These are phyloP conservation scores for Fusarium xylarioides DNA, from an alignment of 2,329 filamentous ascomycete genomes.

Conservation along the genomic window DNA sequence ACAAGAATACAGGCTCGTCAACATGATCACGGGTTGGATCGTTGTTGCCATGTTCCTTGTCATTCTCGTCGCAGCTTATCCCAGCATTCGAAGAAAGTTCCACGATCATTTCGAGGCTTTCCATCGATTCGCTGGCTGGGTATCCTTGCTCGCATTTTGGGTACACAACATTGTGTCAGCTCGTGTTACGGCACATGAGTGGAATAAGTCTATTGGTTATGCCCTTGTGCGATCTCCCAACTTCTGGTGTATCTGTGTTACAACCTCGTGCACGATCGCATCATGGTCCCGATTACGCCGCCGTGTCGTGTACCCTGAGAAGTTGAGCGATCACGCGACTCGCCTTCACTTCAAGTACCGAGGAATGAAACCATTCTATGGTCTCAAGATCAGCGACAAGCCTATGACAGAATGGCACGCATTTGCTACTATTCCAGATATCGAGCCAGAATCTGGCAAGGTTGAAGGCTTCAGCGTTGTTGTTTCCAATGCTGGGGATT, in stretches of 20 bases:
- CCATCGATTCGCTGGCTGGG: constrained; percentile 15
- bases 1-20: not conserved
- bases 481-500: constrained; percentile 10
- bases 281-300: constrained; percentile 12
- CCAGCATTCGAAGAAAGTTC: constrained; percentile 8
- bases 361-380: constrained; percentile 17
- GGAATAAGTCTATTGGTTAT: not conserved
- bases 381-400: constrained; percentile 23
- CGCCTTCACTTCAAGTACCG: constrained; percentile 23
- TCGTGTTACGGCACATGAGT: constrained; percentile 7
- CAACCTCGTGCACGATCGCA: constrained; percentile 6
- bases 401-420: constrained; percentile 15
- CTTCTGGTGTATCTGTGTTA: constrained; percentile 21
- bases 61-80: constrained; percentile 6
- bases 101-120: constrained; percentile 16
- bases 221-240: constrained; percentile 10
- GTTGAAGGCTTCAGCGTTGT: constrained; percentile 12
- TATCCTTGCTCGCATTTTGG: constrained; percentile 1
- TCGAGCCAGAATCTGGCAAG: constrained; percentile 12
- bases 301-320: constrained; percentile 5
- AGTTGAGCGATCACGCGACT: constrained; percentile 12
- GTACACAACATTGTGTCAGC: constrained; percentile 17
- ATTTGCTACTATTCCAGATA: constrained; percentile 13
- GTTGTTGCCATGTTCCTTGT: constrained; percentile 11
- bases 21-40: constrained; percentile 14